Percentiles rank a stretch among this genome's conserved stretches.
Conservation (phyloP, 805 yeast genomes). For the Pichia deserticola region DNA sequence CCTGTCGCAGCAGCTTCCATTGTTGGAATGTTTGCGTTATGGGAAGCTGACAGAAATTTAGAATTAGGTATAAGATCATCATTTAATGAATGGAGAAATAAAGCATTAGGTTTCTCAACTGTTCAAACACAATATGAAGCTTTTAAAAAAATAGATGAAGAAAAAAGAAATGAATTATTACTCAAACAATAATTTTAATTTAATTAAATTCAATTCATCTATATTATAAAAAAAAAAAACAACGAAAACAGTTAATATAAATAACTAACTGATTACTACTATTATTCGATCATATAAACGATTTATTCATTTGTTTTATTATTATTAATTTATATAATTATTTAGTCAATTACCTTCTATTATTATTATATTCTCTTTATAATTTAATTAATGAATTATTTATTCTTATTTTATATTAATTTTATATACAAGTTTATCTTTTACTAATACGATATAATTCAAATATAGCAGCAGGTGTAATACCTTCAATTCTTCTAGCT, state of each 20-base stretch:
- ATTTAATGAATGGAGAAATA: constrained; percentile 23
- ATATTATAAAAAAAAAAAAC: too few relatives aligned
- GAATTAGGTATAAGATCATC: constrained; percentile 26
- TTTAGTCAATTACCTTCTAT: not conserved
- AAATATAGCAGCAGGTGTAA: constrained; percentile 87
- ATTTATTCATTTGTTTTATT: not conserved
- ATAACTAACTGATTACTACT: too few relatives aligned
- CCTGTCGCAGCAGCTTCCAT: constrained; percentile 31
- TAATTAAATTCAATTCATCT: too few relatives aligned
- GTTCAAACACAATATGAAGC: constrained; percentile 22
- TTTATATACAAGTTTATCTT: constrained; percentile 13
- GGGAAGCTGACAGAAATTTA: constrained; percentile 31
- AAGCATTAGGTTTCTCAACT: constrained; percentile 29
- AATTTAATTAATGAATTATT: not conserved
- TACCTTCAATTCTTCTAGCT: constrained; percentile 89
- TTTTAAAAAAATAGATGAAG: constrained; percentile 27
- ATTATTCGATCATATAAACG: not conserved
- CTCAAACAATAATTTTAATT: constrained; percentile 2
- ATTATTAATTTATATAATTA: not conserved
- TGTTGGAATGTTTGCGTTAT: constrained; percentile 27
- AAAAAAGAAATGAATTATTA: constrained; percentile 20
- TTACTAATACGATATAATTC: constrained; percentile 58
- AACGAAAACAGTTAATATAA: too few relatives aligned
- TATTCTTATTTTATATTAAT: not conserved
- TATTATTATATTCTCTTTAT: not conserved